Percentiles rank a stretch among this genome's conserved stretches.
Conservation (phyloP, 805 yeast species). For the Grigorovia humatica region DNA sequence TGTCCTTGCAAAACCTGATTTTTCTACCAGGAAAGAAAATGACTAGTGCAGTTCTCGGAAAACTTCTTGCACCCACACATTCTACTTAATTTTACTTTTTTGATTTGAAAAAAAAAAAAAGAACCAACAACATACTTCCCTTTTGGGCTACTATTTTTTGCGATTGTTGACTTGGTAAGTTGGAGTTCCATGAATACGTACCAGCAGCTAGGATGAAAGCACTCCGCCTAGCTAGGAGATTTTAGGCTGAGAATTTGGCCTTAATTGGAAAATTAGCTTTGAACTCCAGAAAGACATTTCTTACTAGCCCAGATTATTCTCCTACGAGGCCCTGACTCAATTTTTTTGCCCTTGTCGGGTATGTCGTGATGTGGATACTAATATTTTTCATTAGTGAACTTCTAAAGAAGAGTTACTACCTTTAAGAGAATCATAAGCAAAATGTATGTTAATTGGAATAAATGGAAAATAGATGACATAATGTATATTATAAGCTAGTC, state of each 20-base stretch:
- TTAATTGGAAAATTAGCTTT: too few relatives aligned
- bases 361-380: background rate
- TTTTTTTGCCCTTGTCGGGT: background rate
- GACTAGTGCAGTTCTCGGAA: background rate
- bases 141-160: background rate
- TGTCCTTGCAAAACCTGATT: background rate
- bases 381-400: background rate
- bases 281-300: background rate
- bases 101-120: background rate
- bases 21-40: background rate
- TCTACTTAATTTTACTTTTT: too few relatives aligned
- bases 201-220: background rate
- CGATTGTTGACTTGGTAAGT: too few relatives aligned
- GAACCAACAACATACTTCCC: background rate
- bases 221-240: background rate
- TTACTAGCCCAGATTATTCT: background rate
- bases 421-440: constrained; percentile 9
- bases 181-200: background rate
- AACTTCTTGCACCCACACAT: background rate
- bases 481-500: constrained; percentile 8
- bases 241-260: too few relatives aligned
- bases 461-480: background rate
- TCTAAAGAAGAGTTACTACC: background rate
- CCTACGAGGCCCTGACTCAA: background rate
- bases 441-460: constrained; percentile 1